phyloP scores from a whole-genome alignment of 306 rosid species.

The Hippophae gyantsensis region DNA sequence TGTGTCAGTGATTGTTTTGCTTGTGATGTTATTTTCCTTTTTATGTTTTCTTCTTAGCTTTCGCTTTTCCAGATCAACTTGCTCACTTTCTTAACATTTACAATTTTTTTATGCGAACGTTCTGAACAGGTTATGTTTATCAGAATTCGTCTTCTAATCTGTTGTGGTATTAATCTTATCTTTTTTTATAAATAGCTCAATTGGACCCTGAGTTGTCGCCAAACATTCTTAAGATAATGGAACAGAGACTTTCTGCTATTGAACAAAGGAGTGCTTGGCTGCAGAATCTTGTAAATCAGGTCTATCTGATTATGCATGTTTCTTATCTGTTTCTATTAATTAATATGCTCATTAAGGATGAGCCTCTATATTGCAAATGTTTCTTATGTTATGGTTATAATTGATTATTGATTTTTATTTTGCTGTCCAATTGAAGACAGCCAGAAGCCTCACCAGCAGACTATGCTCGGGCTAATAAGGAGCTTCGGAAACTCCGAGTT shows the following conservation, averaged over 20 bases:
- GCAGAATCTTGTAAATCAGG: constrained; percentile 49
- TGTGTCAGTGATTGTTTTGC: no score
- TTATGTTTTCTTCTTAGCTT: no score
- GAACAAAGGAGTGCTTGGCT: constrained; percentile 54
- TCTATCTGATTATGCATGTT: neutral
- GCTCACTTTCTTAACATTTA: no score
- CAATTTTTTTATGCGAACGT: no score
- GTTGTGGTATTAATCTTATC: neutral
- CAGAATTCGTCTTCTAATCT: neutral
- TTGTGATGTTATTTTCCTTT: no score
- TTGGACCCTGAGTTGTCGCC: constrained; percentile 42
- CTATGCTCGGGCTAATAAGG: constrained; percentile 79
- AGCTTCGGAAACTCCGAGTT: constrained; percentile 64
- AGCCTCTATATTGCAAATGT: no score
- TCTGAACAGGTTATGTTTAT: no score
- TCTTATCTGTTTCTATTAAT: neutral
- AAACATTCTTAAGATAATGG: constrained; percentile 63
- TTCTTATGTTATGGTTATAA: no score
- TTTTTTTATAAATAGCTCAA: constrained; percentile 19
- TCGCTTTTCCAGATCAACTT: no score
- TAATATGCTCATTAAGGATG: neutral
- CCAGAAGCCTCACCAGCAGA: constrained; percentile 69
- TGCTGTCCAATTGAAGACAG: constrained; percentile 63
- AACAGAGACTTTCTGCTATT: constrained; percentile 54
- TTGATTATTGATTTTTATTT: constrained; percentile 8